These are phyloP conservation scores for Stromatinia cepivora DNA, from an alignment of 2,329 filamentous ascomycete species.

Conservation along the genomic window DNA sequence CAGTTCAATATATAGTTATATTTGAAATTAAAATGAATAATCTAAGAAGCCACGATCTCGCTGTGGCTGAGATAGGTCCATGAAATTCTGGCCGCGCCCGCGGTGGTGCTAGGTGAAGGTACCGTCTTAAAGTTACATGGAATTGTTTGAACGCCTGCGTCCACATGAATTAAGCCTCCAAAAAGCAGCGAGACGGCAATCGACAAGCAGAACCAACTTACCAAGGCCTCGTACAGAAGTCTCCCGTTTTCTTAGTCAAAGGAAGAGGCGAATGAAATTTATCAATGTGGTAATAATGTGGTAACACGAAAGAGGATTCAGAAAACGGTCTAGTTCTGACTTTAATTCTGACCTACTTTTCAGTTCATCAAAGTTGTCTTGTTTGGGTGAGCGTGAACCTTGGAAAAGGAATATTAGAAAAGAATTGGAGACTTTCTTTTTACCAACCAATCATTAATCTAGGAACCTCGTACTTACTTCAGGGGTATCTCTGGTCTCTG, in stretches of 20 bases:
- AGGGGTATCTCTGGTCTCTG: neutral
- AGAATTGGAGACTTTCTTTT: neutral
- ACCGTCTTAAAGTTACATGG: neutral
- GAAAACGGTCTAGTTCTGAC: neutral
- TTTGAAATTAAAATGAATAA: too few species aligned
- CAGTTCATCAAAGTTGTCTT: neutral
- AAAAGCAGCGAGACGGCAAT: neutral
- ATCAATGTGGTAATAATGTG: neutral
- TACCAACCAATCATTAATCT: neutral
- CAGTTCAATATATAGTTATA: too few species aligned
- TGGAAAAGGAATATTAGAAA: constrained; percentile 9
- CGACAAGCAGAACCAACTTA: neutral
- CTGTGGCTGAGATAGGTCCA: neutral
- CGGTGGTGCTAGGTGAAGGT: neutral
- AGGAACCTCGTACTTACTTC: neutral
- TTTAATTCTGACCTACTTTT: neutral
- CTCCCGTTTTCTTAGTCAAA: neutral
- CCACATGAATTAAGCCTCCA: neutral
- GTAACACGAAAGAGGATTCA: neutral
- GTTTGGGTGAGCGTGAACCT: neutral
- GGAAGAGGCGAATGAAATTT: neutral
- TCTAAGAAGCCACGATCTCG: neutral
- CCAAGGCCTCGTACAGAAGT: neutral
- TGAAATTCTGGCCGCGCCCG: neutral
- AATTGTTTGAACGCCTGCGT: neutral